A percentile compares a stretch with the other conserved stretches of the same genome.
phyloP scores from a whole-genome alignment of 805 yeast species.

The Ogataea kodamae region DNA sequence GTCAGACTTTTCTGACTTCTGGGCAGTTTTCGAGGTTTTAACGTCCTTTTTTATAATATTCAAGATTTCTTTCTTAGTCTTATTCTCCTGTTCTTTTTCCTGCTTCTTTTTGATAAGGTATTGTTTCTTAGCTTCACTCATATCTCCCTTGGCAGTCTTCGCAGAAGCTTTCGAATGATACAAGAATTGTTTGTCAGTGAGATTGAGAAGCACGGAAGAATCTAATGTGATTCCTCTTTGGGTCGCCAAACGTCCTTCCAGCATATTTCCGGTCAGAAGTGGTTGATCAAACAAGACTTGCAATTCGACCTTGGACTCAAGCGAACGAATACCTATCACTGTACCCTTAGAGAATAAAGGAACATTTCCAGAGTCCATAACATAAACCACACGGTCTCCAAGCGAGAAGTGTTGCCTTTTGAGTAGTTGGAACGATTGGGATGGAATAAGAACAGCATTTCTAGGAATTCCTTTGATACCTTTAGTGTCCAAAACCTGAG shows the following conservation, averaged over 20 bases:
- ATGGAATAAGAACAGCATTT: constrained; percentile 75
- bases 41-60: constrained; percentile 38
- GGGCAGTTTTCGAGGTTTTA: constrained; percentile 43
- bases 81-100: constrained; percentile 29
- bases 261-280: constrained; percentile 73
- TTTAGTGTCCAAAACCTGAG: constrained; percentile 46
- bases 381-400: constrained; percentile 88
- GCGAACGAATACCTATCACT: constrained; percentile 60
- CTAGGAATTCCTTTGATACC: constrained; percentile 80
- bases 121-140: constrained; percentile 20
- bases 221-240: constrained; percentile 84
- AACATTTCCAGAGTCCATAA: constrained; percentile 83
- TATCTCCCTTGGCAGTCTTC: constrained; percentile 29
- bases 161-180: constrained; percentile 68
- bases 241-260: constrained; percentile 73
- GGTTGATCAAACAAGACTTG: constrained; percentile 83
- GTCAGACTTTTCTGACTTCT: constrained; percentile 20
- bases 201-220: constrained; percentile 74
- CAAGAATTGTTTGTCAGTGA: constrained; percentile 70
- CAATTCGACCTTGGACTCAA: constrained; percentile 61
- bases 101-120: constrained; percentile 21
- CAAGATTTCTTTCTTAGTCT: constrained; percentile 41
- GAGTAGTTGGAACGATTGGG: constrained; percentile 65
- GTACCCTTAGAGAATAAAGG: constrained; percentile 88
- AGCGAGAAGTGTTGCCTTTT: constrained; percentile 72